Base-by-base conservation (phyloP, 225 moss, liverwort and hornwort species). In the Neckera pumila region DNA sequence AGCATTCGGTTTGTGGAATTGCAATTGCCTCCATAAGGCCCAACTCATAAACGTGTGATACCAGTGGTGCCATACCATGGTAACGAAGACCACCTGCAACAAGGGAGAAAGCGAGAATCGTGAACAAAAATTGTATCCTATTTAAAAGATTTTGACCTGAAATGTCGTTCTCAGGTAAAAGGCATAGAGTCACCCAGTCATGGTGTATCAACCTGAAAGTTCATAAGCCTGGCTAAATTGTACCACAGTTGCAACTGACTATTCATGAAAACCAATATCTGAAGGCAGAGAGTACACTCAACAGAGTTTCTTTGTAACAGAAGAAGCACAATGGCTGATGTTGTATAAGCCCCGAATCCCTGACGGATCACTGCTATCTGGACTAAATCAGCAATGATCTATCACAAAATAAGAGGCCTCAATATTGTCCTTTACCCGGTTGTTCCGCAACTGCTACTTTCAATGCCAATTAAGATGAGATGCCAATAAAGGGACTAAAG, bases 1-100 rank as follows among this genome's bases (percentile, higher is more conserved):
- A 93, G 88, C 93, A 93, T 83, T 93, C 92, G 40, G 66, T 90
- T 89, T 93, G 93, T 75, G 90, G 92, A 65, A 93, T 91, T 67
- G 93, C 90, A 86, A 93, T 30, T 77, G 93, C 93, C 78, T 93
- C 93, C 93, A 92, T 89, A 15, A 93, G 88, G 25, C 93, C 93
- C 63, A 93, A 73, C 82, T 93, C 89, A 84, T 90, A 93, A 49
- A 93, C 66, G 84, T 93, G 93, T 56, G 93, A 93, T 73, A 93
- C 90, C 72, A 93, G 81, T 22, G 93, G 93, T 31, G 93, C 92
- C 93, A 93, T 93, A 17, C 92, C 93, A 73, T 93, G 93, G 74
- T 93, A 93, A 62, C 93, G 92, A 64, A 93, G 90, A 56, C 93
- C 93, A 34, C 93, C 93, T 92, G 89, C 86, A 79, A 73, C 79